Evolutionary conservation across 345 rosid species (phyloP), one percentile per base, ranked within the genome.

Genomic region (Boechera stricta): DNA sequence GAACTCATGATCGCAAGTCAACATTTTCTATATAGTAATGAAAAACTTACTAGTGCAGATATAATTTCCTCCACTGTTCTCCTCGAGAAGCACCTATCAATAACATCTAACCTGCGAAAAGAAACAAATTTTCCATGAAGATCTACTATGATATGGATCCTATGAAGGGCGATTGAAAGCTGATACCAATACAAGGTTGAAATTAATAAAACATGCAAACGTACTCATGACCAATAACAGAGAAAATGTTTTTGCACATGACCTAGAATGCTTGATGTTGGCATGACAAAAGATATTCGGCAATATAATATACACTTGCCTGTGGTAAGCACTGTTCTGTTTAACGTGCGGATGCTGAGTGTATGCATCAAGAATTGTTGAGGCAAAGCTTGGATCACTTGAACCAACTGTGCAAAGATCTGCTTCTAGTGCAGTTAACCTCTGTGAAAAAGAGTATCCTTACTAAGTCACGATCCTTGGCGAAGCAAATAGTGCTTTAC

Each of bases 31-130:
- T 68, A 45, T 16, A 51, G 16, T 4, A 13, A 56, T 48, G 56
- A 39, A 36, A 21, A n/a, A 42, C 96, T 87, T 84, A 91, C 97
- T 73, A 90, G 91, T 61, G 97, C 85, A 77, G 80, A 82, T 80
- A 94, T 72, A 72, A 94, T 91, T 7, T 86, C 92, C 75, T 94
- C 92, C 51, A 87, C 81, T 1, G 94, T 88, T 77, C 80, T 86
- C 58, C 51, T 79, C 5, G 90, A 88, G 84, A 91, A 94, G 84
- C 97, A 91, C 71, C 79, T 83, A 47, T 90, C 77, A 2, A 60
- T 90, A 42, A 86, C 80, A 82, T 85, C 89, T 80, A 86, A 80
- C 83, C 64, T 60, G 8, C 91, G 6, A 26, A n/a, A 11, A 35
- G 2, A 49, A 58, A 39, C 32, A 59, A 29, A 57, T 9, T 58